Conservation (phyloP, 2,329 filamentous ascomycete species). For the Cadophora luteo-olivacea region DNA sequence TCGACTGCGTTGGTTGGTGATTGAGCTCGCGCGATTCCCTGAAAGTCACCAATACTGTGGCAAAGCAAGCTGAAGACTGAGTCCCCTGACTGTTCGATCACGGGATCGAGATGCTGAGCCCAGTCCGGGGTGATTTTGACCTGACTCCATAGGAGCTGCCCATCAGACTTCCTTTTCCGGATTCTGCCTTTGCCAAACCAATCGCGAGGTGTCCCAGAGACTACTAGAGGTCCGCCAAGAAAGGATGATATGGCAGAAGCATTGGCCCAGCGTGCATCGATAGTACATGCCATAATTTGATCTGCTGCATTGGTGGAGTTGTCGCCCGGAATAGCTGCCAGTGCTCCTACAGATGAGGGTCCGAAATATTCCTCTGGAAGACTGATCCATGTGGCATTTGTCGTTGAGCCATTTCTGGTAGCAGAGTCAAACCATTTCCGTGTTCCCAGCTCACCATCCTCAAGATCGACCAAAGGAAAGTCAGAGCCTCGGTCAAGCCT, state of each 20-base stretch:
- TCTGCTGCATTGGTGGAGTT: neutral
- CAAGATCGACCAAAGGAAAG: neutral
- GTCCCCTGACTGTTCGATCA: too few relatives aligned
- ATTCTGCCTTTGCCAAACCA: neutral
- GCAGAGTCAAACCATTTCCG: neutral
- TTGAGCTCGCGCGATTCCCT: neutral
- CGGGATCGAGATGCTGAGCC: neutral
- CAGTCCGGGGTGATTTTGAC: neutral
- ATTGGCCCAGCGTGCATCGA: slow-evolving; percentile 24
- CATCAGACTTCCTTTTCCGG: neutral
- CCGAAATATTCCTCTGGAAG: neutral
- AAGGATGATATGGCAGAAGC: slow-evolving; percentile 7
- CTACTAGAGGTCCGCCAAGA: slow-evolving; percentile 12
- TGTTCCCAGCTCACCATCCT: neutral
- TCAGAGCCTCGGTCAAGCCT: neutral
- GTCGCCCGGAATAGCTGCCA: neutral
- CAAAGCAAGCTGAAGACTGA: too few relatives aligned
- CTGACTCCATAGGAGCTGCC: neutral
- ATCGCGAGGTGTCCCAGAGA: neutral
- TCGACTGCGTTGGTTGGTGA: neutral
- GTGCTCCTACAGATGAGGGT: neutral
- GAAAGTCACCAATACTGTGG: neutral
- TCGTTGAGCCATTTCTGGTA: neutral
- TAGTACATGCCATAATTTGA: slow-evolving; percentile 20
- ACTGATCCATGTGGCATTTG: neutral